Evolutionary conservation across 176 grass and related monocot species (phyloP).

Genomic region (Lolium multiflorum): DNA sequence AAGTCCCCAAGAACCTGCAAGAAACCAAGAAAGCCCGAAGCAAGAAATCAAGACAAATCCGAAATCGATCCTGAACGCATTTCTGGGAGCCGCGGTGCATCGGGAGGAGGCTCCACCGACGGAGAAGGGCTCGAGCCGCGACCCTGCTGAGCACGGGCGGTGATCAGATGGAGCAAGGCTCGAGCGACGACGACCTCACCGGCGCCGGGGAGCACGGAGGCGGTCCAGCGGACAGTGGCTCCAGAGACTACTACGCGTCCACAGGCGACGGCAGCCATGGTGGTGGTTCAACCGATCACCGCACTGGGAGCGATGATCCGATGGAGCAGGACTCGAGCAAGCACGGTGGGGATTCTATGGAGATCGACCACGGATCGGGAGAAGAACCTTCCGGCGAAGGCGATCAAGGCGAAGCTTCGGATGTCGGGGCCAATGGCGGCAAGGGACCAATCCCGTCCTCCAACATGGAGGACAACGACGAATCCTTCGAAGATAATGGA

Average conservation of each 20-base stretch:
- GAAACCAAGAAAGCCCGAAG: not conserved
- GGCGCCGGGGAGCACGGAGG: not conserved
- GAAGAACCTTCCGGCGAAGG: not conserved
- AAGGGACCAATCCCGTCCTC: not conserved
- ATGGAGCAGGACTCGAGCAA: not conserved
- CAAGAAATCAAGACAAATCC: not conserved
- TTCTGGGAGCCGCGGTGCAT: not conserved
- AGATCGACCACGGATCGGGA: not conserved
- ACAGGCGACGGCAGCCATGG: not conserved
- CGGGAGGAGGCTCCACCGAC: not conserved
- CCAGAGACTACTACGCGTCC: not conserved
- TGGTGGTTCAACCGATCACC: not conserved
- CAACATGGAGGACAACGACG: not conserved
- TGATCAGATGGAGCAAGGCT: not conserved
- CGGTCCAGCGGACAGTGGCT: not conserved
- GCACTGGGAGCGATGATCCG: not conserved
- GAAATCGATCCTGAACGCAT: not conserved
- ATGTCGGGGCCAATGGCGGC: not conserved
- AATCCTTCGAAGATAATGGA: not conserved
- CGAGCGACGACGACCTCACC: not conserved
- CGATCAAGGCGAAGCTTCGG: not conserved
- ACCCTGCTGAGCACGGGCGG: not conserved
- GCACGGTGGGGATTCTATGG: not conserved
- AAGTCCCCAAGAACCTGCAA: not conserved
- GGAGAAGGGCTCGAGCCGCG: not conserved